phyloP scores from a whole-genome alignment of 2,329 filamentous ascomycete species.

The Ophiostoma sp. region DNA sequence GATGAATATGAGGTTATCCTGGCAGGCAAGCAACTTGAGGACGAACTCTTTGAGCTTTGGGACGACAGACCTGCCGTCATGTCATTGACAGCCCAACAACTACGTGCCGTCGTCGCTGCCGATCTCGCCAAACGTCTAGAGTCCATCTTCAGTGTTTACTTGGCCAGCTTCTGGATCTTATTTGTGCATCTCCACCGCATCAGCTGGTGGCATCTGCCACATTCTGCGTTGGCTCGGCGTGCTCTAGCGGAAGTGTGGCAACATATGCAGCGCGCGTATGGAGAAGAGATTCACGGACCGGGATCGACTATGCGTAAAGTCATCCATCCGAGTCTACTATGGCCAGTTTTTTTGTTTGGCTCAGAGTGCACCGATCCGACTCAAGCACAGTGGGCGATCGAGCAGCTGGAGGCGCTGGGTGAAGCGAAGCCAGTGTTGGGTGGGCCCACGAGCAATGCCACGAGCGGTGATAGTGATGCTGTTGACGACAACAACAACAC shows the following conservation, averaged over 20 bases:
- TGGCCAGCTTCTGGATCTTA: constrained; percentile 5
- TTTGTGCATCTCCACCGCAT: constrained; percentile 12
- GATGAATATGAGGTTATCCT: not conserved
- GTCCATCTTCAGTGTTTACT: not conserved
- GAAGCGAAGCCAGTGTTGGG: not conserved
- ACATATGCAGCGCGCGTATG: not conserved
- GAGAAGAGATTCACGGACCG: not conserved
- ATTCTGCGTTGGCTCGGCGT: not conserved
- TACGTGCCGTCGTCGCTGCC: not conserved
- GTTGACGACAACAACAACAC: not conserved
- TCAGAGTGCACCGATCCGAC: not conserved
- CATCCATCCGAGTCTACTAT: not conserved
- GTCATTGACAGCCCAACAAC: not conserved
- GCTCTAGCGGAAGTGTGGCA: constrained; percentile 4
- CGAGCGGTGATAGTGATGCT: not conserved
- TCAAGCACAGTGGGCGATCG: not conserved
- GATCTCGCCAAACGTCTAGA: not conserved
- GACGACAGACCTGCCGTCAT: not conserved
- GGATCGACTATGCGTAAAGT: not conserved
- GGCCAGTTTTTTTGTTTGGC: not conserved
- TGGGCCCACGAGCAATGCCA: not conserved
- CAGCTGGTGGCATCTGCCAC: constrained; percentile 6
- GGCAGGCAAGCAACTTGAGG: not conserved
- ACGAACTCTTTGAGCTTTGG: not conserved
- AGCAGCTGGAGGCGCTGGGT: not conserved